These are phyloP conservation scores for Botryosphaeria dothidea DNA, from an alignment of 2,329 filamentous ascomycete species.

Conservation along the genomic window DNA sequence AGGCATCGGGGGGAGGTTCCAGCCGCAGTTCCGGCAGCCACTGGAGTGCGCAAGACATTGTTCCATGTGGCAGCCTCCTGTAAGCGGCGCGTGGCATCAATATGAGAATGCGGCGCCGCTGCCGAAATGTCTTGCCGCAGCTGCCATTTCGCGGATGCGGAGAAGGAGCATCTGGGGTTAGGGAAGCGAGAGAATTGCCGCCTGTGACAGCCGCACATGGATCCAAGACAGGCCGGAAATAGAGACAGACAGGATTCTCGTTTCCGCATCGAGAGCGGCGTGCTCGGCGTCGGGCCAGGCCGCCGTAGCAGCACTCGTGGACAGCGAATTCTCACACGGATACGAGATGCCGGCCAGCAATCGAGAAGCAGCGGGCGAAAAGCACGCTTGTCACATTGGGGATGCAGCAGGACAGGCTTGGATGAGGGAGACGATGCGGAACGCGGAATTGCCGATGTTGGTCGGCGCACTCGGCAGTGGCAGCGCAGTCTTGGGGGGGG, in stretches of 20 bases:
- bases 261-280: not conserved
- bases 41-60: not conserved
- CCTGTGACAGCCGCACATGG: not conserved
- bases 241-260: not conserved
- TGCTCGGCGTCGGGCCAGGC: not conserved
- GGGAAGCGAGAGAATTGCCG: not conserved
- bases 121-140: not conserved
- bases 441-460: not conserved
- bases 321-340: not conserved
- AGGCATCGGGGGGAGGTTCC: not conserved
- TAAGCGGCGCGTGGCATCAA: not conserved
- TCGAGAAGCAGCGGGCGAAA: not conserved
- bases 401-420: not conserved
- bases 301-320: not conserved
- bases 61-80: not conserved
- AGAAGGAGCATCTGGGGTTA: slow-evolving; percentile 2
- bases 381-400: not conserved
- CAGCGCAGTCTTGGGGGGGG: not conserved
- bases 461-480: slow-evolving; percentile 1
- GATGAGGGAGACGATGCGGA: not conserved
- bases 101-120: not conserved
- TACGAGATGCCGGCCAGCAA: not conserved
- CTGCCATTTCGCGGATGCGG: not conserved
- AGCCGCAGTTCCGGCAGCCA: not conserved
- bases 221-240: not conserved